phyloP scores from a whole-genome alignment of 1,284 basidiomycete species.

The Boletus sp. region DNA sequence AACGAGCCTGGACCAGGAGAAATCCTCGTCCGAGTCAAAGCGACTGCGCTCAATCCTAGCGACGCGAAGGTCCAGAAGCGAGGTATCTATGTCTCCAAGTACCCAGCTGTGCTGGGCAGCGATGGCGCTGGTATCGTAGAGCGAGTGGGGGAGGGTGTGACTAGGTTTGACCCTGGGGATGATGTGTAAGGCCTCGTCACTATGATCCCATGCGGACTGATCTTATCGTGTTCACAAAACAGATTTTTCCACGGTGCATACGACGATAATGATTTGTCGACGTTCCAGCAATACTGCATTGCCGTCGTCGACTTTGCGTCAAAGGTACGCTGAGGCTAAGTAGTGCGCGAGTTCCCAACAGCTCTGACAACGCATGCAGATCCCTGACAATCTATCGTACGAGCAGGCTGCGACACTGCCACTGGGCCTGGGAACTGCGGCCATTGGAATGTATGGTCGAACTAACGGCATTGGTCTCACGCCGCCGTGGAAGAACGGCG shows the following conservation, averaged over 20 bases:
- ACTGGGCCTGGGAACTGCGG: conserved; percentile 30
- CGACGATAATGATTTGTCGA: conserved; percentile 35
- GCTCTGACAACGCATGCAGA: conserved; percentile 21
- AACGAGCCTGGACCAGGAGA: conserved; percentile 40
- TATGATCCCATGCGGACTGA: conserved; percentile 13
- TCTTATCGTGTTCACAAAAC: conserved; percentile 18
- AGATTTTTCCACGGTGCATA: conserved; percentile 43
- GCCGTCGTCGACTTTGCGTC: conserved; percentile 38
- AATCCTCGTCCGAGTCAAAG: conserved; percentile 39
- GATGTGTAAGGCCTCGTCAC: conserved; percentile 42
- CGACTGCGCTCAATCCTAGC: conserved; percentile 42
- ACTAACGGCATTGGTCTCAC: conserved; percentile 33
- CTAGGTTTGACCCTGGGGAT: conserved; percentile 51
- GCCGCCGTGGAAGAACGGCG: conserved; percentile 33
- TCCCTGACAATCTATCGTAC: conserved; percentile 33
- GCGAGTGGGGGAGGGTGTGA: conserved; percentile 49
- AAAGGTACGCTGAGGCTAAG: conserved; percentile 34
- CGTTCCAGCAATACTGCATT: conserved; percentile 50
- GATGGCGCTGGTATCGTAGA: conserved; percentile 59
- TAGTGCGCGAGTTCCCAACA: not conserved
- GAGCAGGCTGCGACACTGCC: conserved; percentile 32
- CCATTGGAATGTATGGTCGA: conserved; percentile 32
- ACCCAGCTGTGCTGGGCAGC: conserved; percentile 48
- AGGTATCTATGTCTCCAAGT: conserved; percentile 33
- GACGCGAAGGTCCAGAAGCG: conserved; percentile 38